A percentile compares a stretch with the other conserved stretches of the same genome.
phyloP scores from a whole-genome alignment of 1,284 basidiomycete species.

The Inonotus hispidus region DNA sequence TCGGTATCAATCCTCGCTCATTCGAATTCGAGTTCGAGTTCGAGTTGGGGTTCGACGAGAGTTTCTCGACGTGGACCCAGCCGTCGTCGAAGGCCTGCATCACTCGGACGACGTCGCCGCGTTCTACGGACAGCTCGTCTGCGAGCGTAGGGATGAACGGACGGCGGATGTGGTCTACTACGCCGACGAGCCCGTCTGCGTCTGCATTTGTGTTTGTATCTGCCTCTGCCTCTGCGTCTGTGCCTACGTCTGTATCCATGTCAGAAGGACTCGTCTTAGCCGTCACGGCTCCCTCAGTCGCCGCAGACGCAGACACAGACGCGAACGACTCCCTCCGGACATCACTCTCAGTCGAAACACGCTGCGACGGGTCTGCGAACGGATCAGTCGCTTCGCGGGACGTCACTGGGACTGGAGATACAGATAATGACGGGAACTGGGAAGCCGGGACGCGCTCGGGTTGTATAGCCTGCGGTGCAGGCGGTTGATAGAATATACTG shows the following conservation, averaged over 20 bases:
- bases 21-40: constrained; percentile 24
- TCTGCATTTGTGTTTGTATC: not conserved
- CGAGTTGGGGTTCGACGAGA: constrained; percentile 10
- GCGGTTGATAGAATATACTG: not conserved
- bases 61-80: constrained; percentile 53
- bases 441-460: not conserved
- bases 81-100: constrained; percentile 59
- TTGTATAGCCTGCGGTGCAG: not conserved
- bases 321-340: no score
- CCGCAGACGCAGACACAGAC: not conserved
- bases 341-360: not conserved
- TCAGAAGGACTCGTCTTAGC: not conserved
- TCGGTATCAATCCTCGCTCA: constrained; percentile 43
- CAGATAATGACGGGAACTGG: not conserved
- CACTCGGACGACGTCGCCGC: constrained; percentile 49
- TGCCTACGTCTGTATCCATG: not conserved
- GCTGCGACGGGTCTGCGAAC: constrained; percentile 9
- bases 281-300: not conserved
- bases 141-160: constrained; percentile 51
- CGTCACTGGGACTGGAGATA: no score
- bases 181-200: not conserved
- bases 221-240: not conserved
- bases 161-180: constrained; percentile 36
- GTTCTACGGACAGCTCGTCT: constrained; percentile 52
- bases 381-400: not conserved